Conservation (phyloP, 225 moss, liverwort and hornwort species). For the Sphagnum contortum region DNA sequence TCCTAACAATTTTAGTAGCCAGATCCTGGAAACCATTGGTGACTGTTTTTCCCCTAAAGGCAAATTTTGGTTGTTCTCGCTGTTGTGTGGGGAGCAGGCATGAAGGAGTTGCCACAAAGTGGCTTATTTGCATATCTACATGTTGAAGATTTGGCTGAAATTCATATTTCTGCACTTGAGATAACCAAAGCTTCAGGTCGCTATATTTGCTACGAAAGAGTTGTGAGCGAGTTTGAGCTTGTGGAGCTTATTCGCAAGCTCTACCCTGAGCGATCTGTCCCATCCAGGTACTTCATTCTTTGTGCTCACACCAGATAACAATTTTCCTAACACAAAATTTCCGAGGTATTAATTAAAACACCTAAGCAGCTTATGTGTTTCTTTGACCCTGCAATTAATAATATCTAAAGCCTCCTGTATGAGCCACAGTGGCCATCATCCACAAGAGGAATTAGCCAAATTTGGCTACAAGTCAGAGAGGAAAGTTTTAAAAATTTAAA, state of each 20-base stretch:
- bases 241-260: slow-evolving; percentile 2
- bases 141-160: slow-evolving; percentile 38
- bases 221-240: not conserved
- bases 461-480: no score
- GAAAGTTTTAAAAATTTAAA: no score
- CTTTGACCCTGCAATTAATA: no score
- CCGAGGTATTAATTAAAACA: no score
- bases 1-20: no score
- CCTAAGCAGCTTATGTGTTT: no score
- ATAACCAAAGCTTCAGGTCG: slow-evolving; percentile 29
- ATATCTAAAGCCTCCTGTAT: no score
- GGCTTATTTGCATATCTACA: slow-evolving; percentile 36
- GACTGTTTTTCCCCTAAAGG: not conserved
- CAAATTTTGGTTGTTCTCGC: not conserved
- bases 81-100: not conserved
- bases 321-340: no score
- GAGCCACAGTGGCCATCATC: no score
- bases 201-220: slow-evolving; percentile 18
- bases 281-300: not conserved
- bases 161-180: slow-evolving; percentile 35
- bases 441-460: no score
- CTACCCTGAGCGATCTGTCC: not conserved
- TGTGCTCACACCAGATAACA: no score
- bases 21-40: not conserved
- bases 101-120: slow-evolving; percentile 4